Base-by-base conservation (phyloP, 148 eudicot genomes). In the Hydrangea macrophylla region DNA sequence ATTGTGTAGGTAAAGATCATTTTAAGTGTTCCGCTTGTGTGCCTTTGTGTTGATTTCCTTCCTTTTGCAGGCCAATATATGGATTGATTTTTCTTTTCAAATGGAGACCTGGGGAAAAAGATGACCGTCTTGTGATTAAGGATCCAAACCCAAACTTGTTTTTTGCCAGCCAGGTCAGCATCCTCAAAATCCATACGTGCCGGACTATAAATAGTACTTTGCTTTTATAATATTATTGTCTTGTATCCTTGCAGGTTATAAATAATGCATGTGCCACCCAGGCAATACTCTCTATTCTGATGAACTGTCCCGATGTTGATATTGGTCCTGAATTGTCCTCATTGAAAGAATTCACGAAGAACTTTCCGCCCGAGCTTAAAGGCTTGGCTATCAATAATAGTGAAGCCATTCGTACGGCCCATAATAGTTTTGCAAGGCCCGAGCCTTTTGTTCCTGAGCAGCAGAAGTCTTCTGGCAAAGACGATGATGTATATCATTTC, bases 231-330 rank as follows among this genome's bases (percentile, higher is more conserved):
- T n/a, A 22, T n/a, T n/a, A n/a, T n/a, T 18, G 32, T 25, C 2
- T 18, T 60, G 11, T 71, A 17, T 27, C 33, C 32, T 58, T 59
- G 24, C 83, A 95, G 97, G 97, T 95, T 50, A 95, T 95, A 50
- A 95, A 95, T 70, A 95, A 95, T 75, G 99, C 99, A 58, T 95
- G 99, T 64, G 99, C 99, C 35, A 95, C 99, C 57, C 99, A 95
- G 83, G 99, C 99, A n/a, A 95, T 95, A 70, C 79, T 95, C 53
- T 95, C 99, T 2, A 95, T 95, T 70, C 93, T 95, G 27, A 65
- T 95, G 82, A 95, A 91, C 71, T 83, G 90, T 75, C 97, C 90
- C 31, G 99, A 95, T 39, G 78, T 95, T 24, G 99, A 95, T 61
- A 77, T 95, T 70, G 99, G 99, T 63, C 87, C 93, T 9, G 99